Evolutionary conservation across 805 yeast genomes (phyloP), one percentile per base, ranked within the genome.

Genomic region (Metschnikowia amazonensis): DNA sequence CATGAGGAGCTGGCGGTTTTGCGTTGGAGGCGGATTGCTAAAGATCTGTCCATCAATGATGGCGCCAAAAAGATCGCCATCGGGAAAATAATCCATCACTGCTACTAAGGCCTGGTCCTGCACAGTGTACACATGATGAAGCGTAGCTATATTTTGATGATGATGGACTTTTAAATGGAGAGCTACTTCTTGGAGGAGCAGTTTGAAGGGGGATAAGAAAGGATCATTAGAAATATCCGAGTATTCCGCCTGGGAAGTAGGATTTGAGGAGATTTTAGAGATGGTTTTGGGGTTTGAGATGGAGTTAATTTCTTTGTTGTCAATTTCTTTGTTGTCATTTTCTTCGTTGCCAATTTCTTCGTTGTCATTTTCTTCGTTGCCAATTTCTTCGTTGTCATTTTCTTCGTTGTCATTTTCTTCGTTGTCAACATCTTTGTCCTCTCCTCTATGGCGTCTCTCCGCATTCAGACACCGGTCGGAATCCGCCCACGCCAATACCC

Each of bases 41-140:
- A 87, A 88, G 39, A 79, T 72, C 55, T 80, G 78, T 35, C 77
- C 69, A 46, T 87, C 96, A 34, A 90, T 92, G 44, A 92, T 92
- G 44, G 87, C 83, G 42, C 82, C 77, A 64, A 92, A 94, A 48
- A 92, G 73, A 62, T 92, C 99, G 42, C 95, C 96, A 53, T 84
- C 86, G 21, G 82, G 78, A 60, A 75, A 85, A 64, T 86, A 89
- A 63, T 92, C 98, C 88, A 90, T 84, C 8, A 92, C 75, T 20
- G 88, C 82, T 55, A 86, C 82, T 17, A 80, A 60, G 2, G 82
- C 82, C 39, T 62, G 43, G 30, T 72, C 65, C 42, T 76, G 77
- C 14, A 80, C 72, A 48, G 81, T 84, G 51, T 84, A 73, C 36
- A 87, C 86, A 56, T 84, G 82, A 56, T 84, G 84, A 38, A 92